phyloP scores from a whole-genome alignment of 106 monocot species.

The Agapanthus africanus region DNA sequence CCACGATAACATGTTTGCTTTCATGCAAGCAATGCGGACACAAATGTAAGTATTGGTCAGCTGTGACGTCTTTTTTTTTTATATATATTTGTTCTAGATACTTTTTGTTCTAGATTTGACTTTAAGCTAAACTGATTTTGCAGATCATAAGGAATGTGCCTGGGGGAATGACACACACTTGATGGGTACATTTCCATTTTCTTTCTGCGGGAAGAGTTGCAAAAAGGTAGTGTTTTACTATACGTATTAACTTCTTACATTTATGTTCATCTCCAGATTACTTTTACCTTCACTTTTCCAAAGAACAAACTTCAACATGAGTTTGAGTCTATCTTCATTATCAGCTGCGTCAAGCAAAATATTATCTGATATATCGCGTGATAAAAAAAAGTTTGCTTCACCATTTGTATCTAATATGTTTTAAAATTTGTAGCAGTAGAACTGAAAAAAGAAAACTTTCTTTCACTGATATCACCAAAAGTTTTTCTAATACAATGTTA shows the following conservation, averaged over 20 bases:
- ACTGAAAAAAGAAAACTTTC: not conserved
- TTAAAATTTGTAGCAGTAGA: not conserved
- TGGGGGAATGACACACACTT: constrained; percentile 20
- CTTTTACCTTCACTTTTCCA: not conserved
- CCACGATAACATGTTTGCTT: constrained; percentile 14
- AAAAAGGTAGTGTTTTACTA: constrained; percentile 28
- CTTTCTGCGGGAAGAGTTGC: constrained; percentile 52
- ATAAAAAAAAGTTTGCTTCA: not conserved
- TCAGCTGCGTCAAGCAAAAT: not conserved
- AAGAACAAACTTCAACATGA: not conserved
- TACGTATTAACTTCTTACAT: not conserved
- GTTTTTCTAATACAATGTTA: no score
- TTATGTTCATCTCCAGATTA: not conserved
- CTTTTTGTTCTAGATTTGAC: not conserved
- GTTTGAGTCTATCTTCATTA: not conserved
- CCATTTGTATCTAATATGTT: not conserved
- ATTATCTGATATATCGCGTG: not conserved
- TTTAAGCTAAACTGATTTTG: constrained; percentile 4
- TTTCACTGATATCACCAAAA: not conserved
- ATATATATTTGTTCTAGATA: not conserved
- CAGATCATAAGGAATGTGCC: constrained; percentile 58
- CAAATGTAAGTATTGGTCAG: constrained; percentile 32
- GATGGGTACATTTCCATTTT: constrained; percentile 13
- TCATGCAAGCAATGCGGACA: constrained; percentile 51
- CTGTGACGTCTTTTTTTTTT: not conserved